Conservation (phyloP, 1,284 basidiomycete species). For the Porogramme epimiltina region DNA sequence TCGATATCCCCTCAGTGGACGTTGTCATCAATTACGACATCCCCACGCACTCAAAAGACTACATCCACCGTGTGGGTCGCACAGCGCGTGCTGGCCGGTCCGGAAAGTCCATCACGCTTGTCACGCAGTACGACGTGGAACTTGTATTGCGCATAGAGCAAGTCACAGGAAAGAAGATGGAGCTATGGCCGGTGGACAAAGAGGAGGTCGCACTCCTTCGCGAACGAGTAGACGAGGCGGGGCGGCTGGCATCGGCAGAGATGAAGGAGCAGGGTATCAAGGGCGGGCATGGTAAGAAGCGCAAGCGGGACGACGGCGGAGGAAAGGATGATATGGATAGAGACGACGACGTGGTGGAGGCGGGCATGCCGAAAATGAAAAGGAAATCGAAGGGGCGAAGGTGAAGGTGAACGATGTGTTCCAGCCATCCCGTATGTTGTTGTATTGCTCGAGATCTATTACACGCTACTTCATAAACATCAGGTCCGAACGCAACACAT, state of each 20-base stretch:
- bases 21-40: conserved; percentile 98
- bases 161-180: conserved; percentile 93
- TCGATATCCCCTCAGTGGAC: conserved; percentile 97
- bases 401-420: conserved; percentile 9
- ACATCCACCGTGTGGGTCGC: conserved; percentile 97
- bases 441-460: not conserved
- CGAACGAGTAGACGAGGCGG: conserved; percentile 91
- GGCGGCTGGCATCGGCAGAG: conserved; percentile 81
- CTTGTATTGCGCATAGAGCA: conserved; percentile 93
- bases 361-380: conserved; percentile 66
- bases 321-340: conserved; percentile 76
- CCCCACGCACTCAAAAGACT: conserved; percentile 98
- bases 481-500: conserved; percentile 76
- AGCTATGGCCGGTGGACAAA: conserved; percentile 87
- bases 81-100: conserved; percentile 96
- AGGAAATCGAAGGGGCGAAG: conserved; percentile 32
- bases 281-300: conserved; percentile 44
- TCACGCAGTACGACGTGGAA: conserved; percentile 99
- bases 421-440: not conserved
- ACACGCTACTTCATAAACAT: conserved; percentile 55
- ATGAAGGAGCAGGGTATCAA: conserved; percentile 66
- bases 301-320: conserved; percentile 54
- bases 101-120: conserved; percentile 94
- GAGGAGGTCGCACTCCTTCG: conserved; percentile 89
- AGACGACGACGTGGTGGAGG: conserved; percentile 86